phyloP scores from a whole-genome alignment of 1,139 yeast species.

The Hemisphaericaspora subhashii region DNA sequence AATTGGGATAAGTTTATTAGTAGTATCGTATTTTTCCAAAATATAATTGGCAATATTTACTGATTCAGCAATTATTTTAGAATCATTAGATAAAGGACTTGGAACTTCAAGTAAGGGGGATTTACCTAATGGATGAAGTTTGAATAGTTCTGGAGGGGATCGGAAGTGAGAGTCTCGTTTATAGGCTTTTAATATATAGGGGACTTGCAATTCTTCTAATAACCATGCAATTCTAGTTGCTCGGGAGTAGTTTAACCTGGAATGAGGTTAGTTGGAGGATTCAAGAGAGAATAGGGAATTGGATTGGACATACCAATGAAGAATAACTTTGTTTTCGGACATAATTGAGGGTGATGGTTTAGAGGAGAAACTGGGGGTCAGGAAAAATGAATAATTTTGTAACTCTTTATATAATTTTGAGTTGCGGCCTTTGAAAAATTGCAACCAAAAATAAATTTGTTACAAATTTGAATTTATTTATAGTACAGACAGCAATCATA shows the following conservation, averaged over 20 bases:
- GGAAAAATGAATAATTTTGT: no score
- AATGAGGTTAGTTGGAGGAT: neutral
- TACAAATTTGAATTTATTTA: no score
- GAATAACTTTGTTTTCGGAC: slow-evolving; percentile 25
- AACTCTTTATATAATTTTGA: no score
- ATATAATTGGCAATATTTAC: slow-evolving; percentile 38
- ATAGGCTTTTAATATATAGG: slow-evolving; percentile 52
- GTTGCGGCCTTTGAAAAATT: no score
- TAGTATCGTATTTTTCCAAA: slow-evolving; percentile 29
- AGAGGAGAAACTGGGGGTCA: neutral
- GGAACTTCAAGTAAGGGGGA: slow-evolving; percentile 51
- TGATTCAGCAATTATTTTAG: slow-evolving; percentile 32
- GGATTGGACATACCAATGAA: slow-evolving; percentile 30
- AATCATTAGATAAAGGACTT: slow-evolving; percentile 7
- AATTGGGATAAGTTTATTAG: slow-evolving; percentile 26
- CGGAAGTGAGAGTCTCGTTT: slow-evolving; percentile 43
- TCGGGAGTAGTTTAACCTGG: slow-evolving; percentile 53
- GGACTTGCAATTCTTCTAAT: slow-evolving; percentile 50
- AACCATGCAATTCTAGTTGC: slow-evolving; percentile 57
- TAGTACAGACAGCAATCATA: no score
- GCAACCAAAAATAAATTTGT: no score
- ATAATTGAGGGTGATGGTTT: neutral
- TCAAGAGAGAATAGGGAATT: neutral
- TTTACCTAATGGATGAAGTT: slow-evolving; percentile 58
- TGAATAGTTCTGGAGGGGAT: slow-evolving; percentile 45